These are phyloP conservation scores for Anaeramoeba flamelloides DNA, from an alignment of 78 protist species.

Conservation along the genomic window DNA sequence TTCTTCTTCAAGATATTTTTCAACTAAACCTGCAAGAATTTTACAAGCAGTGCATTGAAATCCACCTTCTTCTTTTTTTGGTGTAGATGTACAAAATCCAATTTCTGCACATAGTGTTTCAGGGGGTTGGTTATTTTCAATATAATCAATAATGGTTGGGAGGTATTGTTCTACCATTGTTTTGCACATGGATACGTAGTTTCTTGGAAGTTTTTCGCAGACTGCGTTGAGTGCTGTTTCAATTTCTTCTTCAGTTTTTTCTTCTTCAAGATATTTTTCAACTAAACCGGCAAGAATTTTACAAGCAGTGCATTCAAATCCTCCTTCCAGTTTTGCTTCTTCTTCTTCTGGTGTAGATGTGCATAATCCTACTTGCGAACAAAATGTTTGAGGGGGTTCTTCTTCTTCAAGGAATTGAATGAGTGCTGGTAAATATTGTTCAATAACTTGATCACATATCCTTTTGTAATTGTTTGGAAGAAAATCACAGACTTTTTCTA, in stretches of 20 bases:
- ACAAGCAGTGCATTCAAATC: neutral
- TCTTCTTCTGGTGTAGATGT: neutral
- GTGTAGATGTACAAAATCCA: neutral
- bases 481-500: neutral
- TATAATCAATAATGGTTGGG: neutral
- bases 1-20: neutral
- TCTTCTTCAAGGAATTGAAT: neutral
- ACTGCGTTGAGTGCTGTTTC: neutral
- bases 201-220: neutral
- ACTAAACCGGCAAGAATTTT: neutral
- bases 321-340: neutral
- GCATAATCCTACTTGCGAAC: neutral
- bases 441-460: neutral
- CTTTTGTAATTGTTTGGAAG: neutral
- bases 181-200: neutral
- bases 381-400: neutral
- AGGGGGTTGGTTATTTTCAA: neutral
- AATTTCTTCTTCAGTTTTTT: neutral
- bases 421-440: neutral
- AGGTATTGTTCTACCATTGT: neutral
- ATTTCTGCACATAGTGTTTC: neutral
- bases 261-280: neutral
- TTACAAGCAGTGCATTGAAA: neutral
- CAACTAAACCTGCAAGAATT: neutral
- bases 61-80: neutral